Conservation (phyloP, 345 rosid species). For the Eucalyptus pumila region DNA sequence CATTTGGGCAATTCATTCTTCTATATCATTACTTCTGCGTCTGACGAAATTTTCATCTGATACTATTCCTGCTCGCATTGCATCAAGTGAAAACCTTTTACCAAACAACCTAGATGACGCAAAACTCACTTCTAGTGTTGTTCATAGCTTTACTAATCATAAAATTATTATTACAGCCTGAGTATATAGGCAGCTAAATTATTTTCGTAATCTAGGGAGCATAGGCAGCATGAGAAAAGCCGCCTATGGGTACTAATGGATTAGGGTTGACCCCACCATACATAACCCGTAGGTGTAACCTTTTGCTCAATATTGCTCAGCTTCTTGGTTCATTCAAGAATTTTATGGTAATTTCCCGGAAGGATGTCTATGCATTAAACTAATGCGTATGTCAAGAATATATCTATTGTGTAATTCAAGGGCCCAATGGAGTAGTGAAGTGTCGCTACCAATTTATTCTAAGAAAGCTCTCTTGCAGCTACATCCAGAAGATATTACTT, state of each 20-base stretch:
- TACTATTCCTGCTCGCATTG: background rate
- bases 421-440: background rate
- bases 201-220: background rate
- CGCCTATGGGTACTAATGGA: too few relatives aligned
- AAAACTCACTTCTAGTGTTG: background rate
- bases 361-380: background rate
- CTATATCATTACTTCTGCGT: background rate
- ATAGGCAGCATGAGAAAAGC: background rate
- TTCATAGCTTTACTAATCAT: background rate
- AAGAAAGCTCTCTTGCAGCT: conserved; percentile 36
- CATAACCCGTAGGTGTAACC: too few relatives aligned
- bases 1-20: background rate
- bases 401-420: background rate
- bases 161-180: background rate
- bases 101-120: background rate
- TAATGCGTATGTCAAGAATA: background rate
- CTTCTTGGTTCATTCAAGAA: background rate
- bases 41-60: background rate
- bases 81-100: background rate
- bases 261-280: too few relatives aligned
- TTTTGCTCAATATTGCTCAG: background rate
- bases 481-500: conserved; percentile 53
- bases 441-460: background rate
- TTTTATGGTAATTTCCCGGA: background rate
- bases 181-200: background rate